Percentiles rank a stretch among this genome's conserved stretches.
Evolutionary conservation across 768 basidiomycete genomes (phyloP).

Genomic region (Clitopilus hobsonii): DNA sequence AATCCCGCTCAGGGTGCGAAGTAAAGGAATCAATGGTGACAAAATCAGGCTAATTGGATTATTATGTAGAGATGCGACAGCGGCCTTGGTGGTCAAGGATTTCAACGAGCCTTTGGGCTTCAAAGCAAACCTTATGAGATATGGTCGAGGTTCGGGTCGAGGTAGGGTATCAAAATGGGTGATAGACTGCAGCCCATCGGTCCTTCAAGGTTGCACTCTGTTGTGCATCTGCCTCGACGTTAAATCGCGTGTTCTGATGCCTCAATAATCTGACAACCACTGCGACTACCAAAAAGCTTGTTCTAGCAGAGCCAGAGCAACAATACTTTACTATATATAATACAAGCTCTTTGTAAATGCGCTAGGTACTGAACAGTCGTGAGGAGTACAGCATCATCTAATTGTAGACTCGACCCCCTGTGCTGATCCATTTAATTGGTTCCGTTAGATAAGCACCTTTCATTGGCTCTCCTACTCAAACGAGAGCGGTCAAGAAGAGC

Average conservation of each 20-base stretch:
- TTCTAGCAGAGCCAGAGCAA: not conserved
- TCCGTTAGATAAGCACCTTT: not conserved
- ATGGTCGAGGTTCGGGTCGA: not conserved
- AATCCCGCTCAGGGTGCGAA: slow-evolving; percentile 1
- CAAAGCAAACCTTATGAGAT: not conserved
- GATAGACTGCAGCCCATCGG: not conserved
- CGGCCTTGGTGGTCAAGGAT: not conserved
- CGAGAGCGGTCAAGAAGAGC: not conserved
- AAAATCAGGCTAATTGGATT: slow-evolving; percentile 1
- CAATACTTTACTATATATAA: not conserved
- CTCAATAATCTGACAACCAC: not conserved
- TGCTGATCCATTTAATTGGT: not conserved
- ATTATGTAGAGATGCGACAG: not conserved
- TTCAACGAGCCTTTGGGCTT: not conserved
- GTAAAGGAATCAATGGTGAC: not conserved
- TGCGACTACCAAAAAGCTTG: not conserved
- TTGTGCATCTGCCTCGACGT: not conserved
- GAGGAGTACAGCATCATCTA: not conserved
- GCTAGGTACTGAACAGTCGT: not conserved
- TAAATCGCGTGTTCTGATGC: not conserved
- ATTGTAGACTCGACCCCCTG: not conserved
- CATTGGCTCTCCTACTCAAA: not conserved
- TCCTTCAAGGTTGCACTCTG: not conserved
- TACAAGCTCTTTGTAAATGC: not conserved
- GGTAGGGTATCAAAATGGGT: not conserved